These are phyloP conservation scores for Crithidia fasciculata DNA, from an alignment of 208 protist genomes.

Conservation along the genomic window DNA sequence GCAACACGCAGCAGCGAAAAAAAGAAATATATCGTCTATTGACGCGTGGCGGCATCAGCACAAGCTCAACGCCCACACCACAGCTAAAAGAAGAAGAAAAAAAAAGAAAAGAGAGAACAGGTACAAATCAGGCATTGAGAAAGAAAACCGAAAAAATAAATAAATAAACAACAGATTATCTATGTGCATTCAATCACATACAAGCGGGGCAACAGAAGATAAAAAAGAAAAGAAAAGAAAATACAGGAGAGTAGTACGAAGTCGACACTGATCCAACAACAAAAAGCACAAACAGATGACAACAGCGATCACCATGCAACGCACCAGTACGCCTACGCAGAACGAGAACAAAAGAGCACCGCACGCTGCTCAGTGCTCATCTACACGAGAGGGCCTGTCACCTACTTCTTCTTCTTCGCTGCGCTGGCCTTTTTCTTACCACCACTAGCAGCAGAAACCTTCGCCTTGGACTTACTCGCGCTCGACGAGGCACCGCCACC, in stretches of 20 bases:
- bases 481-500: not conserved
- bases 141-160: not conserved
- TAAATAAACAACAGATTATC: slow-evolving; percentile 11
- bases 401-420: not conserved
- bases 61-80: too few relatives aligned
- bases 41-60: too few relatives aligned
- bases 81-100: not conserved
- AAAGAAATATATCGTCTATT: too few relatives aligned
- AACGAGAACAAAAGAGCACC: slow-evolving; percentile 5
- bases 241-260: slow-evolving; percentile 3
- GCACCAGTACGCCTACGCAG: too few relatives aligned
- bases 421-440: slow-evolving; percentile 13
- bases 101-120: slow-evolving; percentile 10
- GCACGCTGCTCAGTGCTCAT: too few relatives aligned
- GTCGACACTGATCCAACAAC: not conserved
- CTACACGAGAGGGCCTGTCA: too few relatives aligned
- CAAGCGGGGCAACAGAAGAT: slow-evolving; percentile 7
- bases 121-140: slow-evolving; percentile 3
- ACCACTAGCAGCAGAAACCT: not conserved
- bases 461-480: slow-evolving; percentile 14
- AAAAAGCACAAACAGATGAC: slow-evolving; percentile 3
- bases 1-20: too few relatives aligned
- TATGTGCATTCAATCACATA: not conserved
- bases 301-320: too few relatives aligned
- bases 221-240: not conserved